These are phyloP conservation scores for Cyberlindnera samutprakarnensis DNA, from an alignment of 805 yeast species.

Conservation along the genomic window DNA sequence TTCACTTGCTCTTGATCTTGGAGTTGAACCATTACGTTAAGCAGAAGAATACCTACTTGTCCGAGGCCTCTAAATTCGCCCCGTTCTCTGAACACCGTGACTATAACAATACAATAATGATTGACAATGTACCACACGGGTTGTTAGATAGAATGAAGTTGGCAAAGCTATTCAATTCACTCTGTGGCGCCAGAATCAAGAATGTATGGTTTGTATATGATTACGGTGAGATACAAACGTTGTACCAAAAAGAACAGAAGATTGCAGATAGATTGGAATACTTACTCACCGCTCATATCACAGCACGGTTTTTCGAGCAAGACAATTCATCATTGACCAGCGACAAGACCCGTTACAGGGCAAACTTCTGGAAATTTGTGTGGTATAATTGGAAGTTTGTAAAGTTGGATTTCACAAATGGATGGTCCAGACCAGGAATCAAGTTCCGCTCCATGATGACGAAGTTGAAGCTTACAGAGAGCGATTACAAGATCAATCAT, in stretches of 20 bases:
- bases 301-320: conserved; percentile 8
- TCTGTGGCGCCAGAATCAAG: conserved; percentile 41
- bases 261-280: conserved; percentile 31
- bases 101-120: conserved; percentile 28
- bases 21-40: conserved; percentile 49
- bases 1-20: conserved; percentile 45
- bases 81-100: conserved; percentile 17
- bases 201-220: conserved; percentile 54
- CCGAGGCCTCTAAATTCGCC: conserved; percentile 17
- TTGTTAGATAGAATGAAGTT: conserved; percentile 17
- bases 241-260: conserved; percentile 24
- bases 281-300: conserved; percentile 28
- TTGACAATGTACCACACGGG: conserved; percentile 38
- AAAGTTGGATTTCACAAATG: background rate
- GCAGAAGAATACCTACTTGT: conserved; percentile 38
- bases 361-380: conserved; percentile 1
- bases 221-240: conserved; percentile 28
- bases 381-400: conserved; percentile 2
- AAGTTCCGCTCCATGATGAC: background rate
- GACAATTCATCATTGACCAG: background rate
- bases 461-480: background rate
- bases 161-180: conserved; percentile 17
- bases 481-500: conserved; percentile 6
- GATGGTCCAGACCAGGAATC: background rate
- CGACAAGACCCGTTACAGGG: background rate